Conservation (phyloP, 1,284 basidiomycete species). For the Athelia psychrophila region DNA sequence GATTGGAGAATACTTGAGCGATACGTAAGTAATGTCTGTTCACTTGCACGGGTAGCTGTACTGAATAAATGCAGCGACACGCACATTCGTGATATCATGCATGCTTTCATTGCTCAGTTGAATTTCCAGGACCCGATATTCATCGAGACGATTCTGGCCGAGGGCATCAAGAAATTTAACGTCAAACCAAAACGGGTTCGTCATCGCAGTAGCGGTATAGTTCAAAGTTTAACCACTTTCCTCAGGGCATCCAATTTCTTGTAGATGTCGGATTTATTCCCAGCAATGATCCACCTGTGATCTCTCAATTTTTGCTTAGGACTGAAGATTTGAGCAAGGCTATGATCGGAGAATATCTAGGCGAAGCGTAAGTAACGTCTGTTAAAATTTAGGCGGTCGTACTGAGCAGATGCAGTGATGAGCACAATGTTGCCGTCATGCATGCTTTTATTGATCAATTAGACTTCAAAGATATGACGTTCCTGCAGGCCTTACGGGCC, state of each 20-base stretch:
- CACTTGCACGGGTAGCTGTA: background rate
- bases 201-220: background rate
- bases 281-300: constrained; percentile 71
- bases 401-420: constrained; percentile 54
- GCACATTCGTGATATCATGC: constrained; percentile 77
- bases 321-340: constrained; percentile 95
- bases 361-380: constrained; percentile 71
- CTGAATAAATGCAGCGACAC: no score
- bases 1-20: constrained; percentile 98
- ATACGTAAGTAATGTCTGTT: constrained; percentile 56
- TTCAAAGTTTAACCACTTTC: constrained; percentile 2
- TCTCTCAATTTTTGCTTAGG: constrained; percentile 85
- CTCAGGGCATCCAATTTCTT: constrained; percentile 86
- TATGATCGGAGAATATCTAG: constrained; percentile 97
- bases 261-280: constrained; percentile 89
- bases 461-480: constrained; percentile 78
- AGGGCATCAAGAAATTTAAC: constrained; percentile 98
- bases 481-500: constrained; percentile 84
- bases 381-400: background rate
- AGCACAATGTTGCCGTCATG: constrained; percentile 88
- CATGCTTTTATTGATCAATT: constrained; percentile 93
- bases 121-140: constrained; percentile 83
- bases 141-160: constrained; percentile 88
- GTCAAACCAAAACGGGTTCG: constrained; percentile 90
- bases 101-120: constrained; percentile 90